Percentiles rank a stretch among this genome's conserved stretches.
phyloP scores from a whole-genome alignment of 2,329 filamentous ascomycete genomes.

The Cladosporium sp. region DNA sequence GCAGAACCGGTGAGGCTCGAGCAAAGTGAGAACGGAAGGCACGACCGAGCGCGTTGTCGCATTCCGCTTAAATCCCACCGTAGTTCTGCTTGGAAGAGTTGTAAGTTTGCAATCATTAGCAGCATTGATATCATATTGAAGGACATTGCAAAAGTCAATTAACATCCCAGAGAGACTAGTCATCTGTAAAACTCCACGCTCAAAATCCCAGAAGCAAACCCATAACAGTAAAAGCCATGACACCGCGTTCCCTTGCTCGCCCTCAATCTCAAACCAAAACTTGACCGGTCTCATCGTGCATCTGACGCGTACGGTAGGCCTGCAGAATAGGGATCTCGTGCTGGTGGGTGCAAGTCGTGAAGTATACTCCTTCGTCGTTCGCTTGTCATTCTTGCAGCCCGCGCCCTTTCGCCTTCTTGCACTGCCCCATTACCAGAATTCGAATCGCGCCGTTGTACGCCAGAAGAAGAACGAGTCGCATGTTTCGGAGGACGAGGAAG shows the following conservation, averaged over 20 bases:
- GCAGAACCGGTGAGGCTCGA: neutral
- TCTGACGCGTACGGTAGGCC: conserved; percentile 17
- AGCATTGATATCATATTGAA: neutral
- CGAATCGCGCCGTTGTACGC: conserved; percentile 4
- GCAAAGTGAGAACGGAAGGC: neutral
- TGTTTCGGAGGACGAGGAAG: neutral
- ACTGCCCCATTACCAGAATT: neutral
- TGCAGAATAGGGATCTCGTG: conserved; percentile 18
- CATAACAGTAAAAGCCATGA: neutral
- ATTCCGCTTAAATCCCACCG: neutral
- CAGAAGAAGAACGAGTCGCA: conserved; percentile 8
- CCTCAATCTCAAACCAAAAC: neutral
- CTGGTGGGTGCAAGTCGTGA: conserved; percentile 6
- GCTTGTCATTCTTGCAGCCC: neutral
- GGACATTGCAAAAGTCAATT: neutral
- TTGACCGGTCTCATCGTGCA: neutral
- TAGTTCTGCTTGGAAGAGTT: neutral
- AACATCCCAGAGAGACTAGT: conserved; percentile 2
- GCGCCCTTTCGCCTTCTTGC: neutral
- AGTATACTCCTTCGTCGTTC: conserved; percentile 16
- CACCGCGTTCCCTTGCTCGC: neutral
- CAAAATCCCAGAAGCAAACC: neutral
- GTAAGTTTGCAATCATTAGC: neutral
- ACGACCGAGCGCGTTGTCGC: neutral
- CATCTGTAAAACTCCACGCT: conserved; percentile 7